Evolutionary conservation across 2,329 filamentous ascomycete species (phyloP), one percentile per base, ranked within the genome.

Genomic region (Scedosporium apiospermum): DNA sequence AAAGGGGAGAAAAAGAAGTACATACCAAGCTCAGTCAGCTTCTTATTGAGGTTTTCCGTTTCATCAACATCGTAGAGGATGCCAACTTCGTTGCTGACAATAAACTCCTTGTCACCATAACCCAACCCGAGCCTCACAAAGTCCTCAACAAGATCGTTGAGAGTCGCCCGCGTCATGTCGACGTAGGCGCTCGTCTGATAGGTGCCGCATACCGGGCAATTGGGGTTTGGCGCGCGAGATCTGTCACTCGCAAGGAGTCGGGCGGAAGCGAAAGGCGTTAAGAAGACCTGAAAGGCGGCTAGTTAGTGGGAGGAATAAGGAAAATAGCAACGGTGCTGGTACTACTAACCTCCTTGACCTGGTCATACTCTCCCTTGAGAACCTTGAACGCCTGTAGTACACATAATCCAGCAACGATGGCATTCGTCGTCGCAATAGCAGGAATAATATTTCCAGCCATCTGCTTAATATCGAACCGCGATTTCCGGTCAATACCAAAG

Each of bases 381-480:
- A 98, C 88, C 74, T 97, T 98, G 80, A 96, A 95, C 0, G 93
- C 88, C 73, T 98, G 89, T 27, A 99, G 78, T 6, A 98, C 92
- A 71, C 93, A 98, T 9, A 99, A 82, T 12, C 91, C 89, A 16
- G 95, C 95, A 1, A 95, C 93, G 73, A 98, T 96, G 16, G 95
- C 95, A 73, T 99, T 99, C 0, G 95, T 98, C 0, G 95, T 99
- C 4, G 95, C 95, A 71, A 99, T 99, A 1, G 95, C 95, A 1
- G 95, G 95, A 65, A 99, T 99, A 69, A 99, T 99, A 72, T 99
- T 99, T 62, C 95, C 95, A 3, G 95, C 95, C 93, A 98, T 99
- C 76, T 99, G 90, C 77, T 99, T 99, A 69, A 95, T 93, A 71
- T 98, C 93, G 71, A 98, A 99, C 64, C 96, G 91, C 23, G 92